These are phyloP conservation scores for Zymoseptoria tritici DNA, from an alignment of 2,329 filamentous ascomycete genomes.

Conservation along the genomic window DNA sequence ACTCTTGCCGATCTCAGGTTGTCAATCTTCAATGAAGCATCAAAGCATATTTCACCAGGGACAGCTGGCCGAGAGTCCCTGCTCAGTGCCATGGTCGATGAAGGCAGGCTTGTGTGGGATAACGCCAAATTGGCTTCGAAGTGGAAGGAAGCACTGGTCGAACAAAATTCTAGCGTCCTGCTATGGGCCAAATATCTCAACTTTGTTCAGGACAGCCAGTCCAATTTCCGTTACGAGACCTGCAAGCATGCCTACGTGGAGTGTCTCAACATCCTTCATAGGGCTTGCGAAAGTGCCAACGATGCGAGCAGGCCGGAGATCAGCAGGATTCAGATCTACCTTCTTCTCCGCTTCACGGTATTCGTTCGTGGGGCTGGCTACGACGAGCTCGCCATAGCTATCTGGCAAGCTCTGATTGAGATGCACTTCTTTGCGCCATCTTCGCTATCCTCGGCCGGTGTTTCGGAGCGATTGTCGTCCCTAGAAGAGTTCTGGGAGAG, in stretches of 20 bases:
- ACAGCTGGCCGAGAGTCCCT: constrained; percentile 50
- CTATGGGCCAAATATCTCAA: constrained; percentile 71
- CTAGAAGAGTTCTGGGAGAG: constrained; percentile 82
- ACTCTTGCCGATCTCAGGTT: constrained; percentile 74
- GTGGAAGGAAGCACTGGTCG: constrained; percentile 57
- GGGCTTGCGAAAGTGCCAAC: background rate
- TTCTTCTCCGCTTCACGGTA: constrained; percentile 66
- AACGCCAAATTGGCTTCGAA: constrained; percentile 50
- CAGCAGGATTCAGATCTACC: constrained; percentile 52
- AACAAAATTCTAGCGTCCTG: constrained; percentile 50
- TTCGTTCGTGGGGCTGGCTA: constrained; percentile 74
- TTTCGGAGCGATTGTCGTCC: constrained; percentile 14
- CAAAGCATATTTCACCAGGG: constrained; percentile 48
- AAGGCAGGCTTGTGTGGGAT: constrained; percentile 70
- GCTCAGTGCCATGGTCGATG: constrained; percentile 61
- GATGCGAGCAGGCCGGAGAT: constrained; percentile 8
- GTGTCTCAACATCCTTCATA: constrained; percentile 39
- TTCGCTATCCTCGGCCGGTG: background rate
- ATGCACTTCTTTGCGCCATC: constrained; percentile 55
- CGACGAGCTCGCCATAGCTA: constrained; percentile 64
- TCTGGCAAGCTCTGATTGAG: constrained; percentile 80
- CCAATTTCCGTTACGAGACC: constrained; percentile 60
- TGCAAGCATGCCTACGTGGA: constrained; percentile 53
- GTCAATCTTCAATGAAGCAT: constrained; percentile 69
- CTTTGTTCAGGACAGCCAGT: constrained; percentile 60